Conservation (phyloP, 2,329 filamentous ascomycete genomes). For the Claviceps sp. region DNA sequence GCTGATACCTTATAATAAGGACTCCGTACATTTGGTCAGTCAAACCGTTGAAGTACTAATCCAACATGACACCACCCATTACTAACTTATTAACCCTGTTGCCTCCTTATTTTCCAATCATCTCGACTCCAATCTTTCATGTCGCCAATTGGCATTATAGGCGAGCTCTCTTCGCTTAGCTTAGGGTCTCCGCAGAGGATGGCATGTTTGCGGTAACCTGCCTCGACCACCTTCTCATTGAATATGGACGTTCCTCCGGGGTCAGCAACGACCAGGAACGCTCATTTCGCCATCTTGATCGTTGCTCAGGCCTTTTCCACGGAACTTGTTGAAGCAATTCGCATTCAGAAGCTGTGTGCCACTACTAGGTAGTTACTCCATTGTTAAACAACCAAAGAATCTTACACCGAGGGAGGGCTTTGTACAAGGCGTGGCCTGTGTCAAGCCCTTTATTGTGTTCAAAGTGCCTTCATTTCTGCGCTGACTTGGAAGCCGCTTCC, state of each 20-base stretch:
- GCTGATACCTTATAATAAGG: no score
- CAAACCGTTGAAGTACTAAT: no score
- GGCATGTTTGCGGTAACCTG: constrained; percentile 10
- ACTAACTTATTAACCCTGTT: not conserved
- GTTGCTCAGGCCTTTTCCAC: no score
- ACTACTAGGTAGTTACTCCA: no score
- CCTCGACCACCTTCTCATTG: not conserved
- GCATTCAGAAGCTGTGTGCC: not conserved
- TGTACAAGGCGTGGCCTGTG: not conserved
- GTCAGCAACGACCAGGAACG: constrained; percentile 15
- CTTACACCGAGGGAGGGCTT: not conserved
- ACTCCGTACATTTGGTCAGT: no score
- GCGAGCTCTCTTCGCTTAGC: constrained; percentile 2
- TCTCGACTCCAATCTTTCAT: not conserved
- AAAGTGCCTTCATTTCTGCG: not conserved
- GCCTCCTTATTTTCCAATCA: not conserved
- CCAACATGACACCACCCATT: not conserved
- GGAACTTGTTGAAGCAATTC: not conserved
- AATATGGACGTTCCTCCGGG: not conserved
- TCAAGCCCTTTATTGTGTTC: not conserved
- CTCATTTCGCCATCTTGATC: constrained; percentile 10
- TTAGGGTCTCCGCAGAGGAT: constrained; percentile 7
- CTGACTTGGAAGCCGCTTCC: not conserved
- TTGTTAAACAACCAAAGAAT: not conserved
- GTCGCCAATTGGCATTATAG: not conserved